Conservation (phyloP, 2,329 filamentous ascomycete species). For the Aureobasidium sp. region DNA sequence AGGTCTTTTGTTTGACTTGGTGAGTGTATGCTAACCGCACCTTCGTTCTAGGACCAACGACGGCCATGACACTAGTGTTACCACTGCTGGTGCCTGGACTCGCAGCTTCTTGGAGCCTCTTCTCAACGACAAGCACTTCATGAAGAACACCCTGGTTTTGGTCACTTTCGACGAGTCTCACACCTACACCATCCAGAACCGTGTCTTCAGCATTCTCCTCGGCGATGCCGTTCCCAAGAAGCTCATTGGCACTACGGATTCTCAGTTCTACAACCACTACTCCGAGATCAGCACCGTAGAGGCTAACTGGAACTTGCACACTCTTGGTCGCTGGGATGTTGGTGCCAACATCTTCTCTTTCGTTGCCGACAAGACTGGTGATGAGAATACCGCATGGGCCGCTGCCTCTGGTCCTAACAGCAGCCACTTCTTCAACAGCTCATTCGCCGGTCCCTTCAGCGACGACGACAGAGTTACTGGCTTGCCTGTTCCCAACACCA, state of each 20-base stretch:
- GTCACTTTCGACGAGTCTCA: slow-evolving; percentile 75
- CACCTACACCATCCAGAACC: slow-evolving; percentile 60
- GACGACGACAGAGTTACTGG: slow-evolving; percentile 19
- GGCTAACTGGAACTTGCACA: slow-evolving; percentile 40
- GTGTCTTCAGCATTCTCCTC: slow-evolving; percentile 62
- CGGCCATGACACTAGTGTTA: slow-evolving; percentile 67
- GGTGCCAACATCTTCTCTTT: slow-evolving; percentile 40
- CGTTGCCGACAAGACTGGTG: slow-evolving; percentile 32
- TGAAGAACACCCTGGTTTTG: slow-evolving; percentile 67
- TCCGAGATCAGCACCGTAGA: slow-evolving; percentile 39
- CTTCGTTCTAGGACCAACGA: slow-evolving; percentile 35
- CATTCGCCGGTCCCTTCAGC: slow-evolving; percentile 30
- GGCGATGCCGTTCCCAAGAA: slow-evolving; percentile 63
- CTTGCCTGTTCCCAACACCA: slow-evolving; percentile 27
- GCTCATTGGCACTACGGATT: slow-evolving; percentile 62
- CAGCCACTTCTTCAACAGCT: slow-evolving; percentile 28
- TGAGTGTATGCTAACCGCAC: not conserved
- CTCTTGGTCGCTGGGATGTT: slow-evolving; percentile 41
- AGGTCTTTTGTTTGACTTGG: not conserved
- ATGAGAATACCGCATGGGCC: slow-evolving; percentile 23
- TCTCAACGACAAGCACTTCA: slow-evolving; percentile 62
- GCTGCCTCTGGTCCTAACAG: slow-evolving; percentile 23
- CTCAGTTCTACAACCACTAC: slow-evolving; percentile 49
- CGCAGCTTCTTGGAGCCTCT: slow-evolving; percentile 63
- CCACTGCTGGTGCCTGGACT: slow-evolving; percentile 61